Evolutionary conservation across 1,139 yeast genomes (phyloP).

Genomic region (Diutina neorugosa): DNA sequence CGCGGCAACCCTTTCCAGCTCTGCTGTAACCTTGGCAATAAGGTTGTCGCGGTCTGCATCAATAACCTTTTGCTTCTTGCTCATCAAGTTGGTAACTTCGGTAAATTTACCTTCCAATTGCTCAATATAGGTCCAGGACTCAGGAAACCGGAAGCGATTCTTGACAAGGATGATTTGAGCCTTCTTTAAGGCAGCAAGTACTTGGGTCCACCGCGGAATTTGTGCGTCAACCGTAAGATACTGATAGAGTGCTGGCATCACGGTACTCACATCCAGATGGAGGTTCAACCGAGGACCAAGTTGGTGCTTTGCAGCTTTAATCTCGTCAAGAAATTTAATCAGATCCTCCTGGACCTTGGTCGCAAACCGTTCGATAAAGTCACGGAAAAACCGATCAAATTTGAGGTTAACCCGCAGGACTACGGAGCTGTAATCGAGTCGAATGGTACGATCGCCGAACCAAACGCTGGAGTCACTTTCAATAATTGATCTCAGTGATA

Average conservation of each 20-base stretch:
- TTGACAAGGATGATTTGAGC: background rate
- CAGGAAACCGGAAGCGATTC: conserved; percentile 17
- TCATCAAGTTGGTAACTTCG: conserved; percentile 31
- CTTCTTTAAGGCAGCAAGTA: background rate
- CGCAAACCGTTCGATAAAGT: background rate
- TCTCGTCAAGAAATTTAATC: background rate
- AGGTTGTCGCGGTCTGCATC: conserved; percentile 31
- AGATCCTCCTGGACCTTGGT: background rate
- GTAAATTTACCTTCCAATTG: conserved; percentile 45
- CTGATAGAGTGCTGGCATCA: background rate
- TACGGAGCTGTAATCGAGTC: background rate
- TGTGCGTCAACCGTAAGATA: background rate
- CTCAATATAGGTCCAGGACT: conserved; percentile 50
- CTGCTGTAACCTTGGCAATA: conserved; percentile 28
- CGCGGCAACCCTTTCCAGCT: conserved; percentile 26
- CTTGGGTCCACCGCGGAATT: background rate
- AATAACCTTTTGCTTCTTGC: conserved; percentile 25
- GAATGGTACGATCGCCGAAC: background rate
- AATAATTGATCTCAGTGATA: background rate
- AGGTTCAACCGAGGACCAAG: conserved; percentile 15
- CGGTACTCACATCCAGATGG: background rate
- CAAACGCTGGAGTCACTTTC: background rate
- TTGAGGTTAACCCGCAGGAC: background rate
- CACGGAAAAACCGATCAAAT: background rate
- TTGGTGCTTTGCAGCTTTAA: conserved; percentile 32